Conservation (phyloP, 2,329 filamentous ascomycete genomes). For the Sarocladium kiliense region DNA sequence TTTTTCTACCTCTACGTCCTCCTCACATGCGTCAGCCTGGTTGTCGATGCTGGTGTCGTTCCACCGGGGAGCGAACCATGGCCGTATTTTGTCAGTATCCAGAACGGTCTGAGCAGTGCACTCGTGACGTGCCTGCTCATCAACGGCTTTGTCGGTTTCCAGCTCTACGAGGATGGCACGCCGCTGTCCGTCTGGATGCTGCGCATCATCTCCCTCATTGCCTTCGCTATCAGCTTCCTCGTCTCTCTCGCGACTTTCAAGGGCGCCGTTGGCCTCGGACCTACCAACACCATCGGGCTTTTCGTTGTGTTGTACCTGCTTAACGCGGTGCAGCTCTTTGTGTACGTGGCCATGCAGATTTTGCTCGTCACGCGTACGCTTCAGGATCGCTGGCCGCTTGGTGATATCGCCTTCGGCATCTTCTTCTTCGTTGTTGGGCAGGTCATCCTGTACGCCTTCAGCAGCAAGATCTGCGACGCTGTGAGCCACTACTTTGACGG, state of each 20-base stretch:
- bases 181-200: conserved; percentile 90
- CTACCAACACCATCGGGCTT: conserved; percentile 79
- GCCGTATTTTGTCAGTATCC: conserved; percentile 85
- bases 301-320: conserved; percentile 91
- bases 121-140: conserved; percentile 86
- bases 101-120: conserved; percentile 79
- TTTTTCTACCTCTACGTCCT: conserved; percentile 98
- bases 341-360: conserved; percentile 85
- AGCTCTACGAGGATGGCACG: conserved; percentile 96
- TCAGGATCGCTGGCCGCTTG: conserved; percentile 91
- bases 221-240: conserved; percentile 82
- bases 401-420: conserved; percentile 83
- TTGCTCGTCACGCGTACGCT: conserved; percentile 84
- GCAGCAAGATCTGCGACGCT: conserved; percentile 74
- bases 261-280: conserved; percentile 78
- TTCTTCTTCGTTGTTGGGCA: conserved; percentile 91
- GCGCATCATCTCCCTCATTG: conserved; percentile 68
- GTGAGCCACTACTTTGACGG: conserved; percentile 92
- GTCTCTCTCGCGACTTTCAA: conserved; percentile 92
- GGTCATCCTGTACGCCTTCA: conserved; percentile 87
- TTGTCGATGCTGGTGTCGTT: conserved; percentile 88
- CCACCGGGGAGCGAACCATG: conserved; percentile 76
- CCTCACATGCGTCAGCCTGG: conserved; percentile 80
- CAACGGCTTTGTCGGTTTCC: conserved; percentile 97
- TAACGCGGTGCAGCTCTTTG: conserved; percentile 77